Percentiles rank a stretch among this genome's conserved stretches.
These are phyloP conservation scores for Chlamydomonas sp. DNA, from an alignment of 139 green algal genomes.

Conservation along the genomic window DNA sequence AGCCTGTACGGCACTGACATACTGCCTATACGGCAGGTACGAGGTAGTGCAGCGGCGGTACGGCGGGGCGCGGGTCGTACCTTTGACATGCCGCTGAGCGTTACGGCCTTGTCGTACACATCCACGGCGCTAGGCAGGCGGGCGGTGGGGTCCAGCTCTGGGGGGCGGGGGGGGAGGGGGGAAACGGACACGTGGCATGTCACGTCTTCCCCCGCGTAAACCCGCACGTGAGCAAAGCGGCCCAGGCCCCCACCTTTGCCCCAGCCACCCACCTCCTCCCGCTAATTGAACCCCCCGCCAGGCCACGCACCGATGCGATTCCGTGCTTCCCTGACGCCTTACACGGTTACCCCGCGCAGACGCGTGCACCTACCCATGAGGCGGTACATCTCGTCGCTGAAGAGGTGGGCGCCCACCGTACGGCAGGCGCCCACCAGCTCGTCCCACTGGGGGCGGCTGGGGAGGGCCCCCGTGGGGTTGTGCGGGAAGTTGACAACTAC, in stretches of 20 bases:
- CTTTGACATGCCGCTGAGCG: conserved; percentile 79
- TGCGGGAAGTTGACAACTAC: conserved; percentile 88
- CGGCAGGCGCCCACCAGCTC: conserved; percentile 50
- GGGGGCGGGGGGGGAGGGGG: neutral
- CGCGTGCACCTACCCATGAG: conserved; percentile 49
- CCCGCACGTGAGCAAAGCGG: too few species aligned
- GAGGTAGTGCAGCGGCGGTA: too few species aligned
- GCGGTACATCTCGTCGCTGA: conserved; percentile 88
- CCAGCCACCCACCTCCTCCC: neutral
- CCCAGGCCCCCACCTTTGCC: neutral
- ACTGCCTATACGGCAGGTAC: too few species aligned
- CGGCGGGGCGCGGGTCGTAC: too few species aligned
- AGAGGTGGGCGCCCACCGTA: conserved; percentile 58
- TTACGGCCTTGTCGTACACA: conserved; percentile 63
- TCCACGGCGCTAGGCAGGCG: conserved; percentile 66
- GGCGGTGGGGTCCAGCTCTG: conserved; percentile 55
- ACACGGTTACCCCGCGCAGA: neutral
- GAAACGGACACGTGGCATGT: too few species aligned
- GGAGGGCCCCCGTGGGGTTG: conserved; percentile 79
- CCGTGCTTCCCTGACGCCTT: too few species aligned
- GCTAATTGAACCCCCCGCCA: neutral
- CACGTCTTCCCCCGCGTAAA: too few species aligned
- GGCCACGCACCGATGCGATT: neutral
- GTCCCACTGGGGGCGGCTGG: conserved; percentile 42
- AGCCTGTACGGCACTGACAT: too few species aligned